Evolutionary conservation across 75 land plant species (phyloP).

Genomic region (Azolla pinnata): DNA sequence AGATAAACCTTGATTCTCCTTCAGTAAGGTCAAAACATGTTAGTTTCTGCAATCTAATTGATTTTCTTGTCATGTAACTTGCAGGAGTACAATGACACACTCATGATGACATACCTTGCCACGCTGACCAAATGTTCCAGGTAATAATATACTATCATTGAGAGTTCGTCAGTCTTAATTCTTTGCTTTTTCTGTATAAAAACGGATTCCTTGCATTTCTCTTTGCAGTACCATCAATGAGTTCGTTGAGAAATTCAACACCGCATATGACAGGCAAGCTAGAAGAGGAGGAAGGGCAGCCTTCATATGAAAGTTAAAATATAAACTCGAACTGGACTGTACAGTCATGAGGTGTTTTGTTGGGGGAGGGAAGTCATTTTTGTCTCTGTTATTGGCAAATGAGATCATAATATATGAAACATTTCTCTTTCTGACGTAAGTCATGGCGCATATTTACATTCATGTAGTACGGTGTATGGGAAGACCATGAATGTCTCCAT

Average conservation of each 20-base stretch:
- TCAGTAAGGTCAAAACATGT: neutral
- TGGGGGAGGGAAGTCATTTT: too few relatives aligned
- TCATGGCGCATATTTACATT: too few relatives aligned
- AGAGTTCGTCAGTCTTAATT: neutral
- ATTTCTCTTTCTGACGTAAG: too few relatives aligned
- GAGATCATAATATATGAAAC: too few relatives aligned
- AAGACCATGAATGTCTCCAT: too few relatives aligned
- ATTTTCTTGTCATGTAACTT: neutral
- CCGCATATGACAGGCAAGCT: slow-evolving; percentile 74
- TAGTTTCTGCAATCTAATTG: neutral
- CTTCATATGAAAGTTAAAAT: too few relatives aligned
- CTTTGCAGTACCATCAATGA: slow-evolving; percentile 83
- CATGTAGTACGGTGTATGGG: too few relatives aligned
- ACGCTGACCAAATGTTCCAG: slow-evolving; percentile 94
- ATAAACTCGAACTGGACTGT: too few relatives aligned
- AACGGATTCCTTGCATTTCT: neutral
- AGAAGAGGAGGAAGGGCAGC: slow-evolving; percentile 75
- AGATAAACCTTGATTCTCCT: too few relatives aligned
- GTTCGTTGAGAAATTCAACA: slow-evolving; percentile 87
- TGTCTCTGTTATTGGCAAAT: too few relatives aligned
- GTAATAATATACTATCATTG: slow-evolving; percentile 22
- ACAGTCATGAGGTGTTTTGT: too few relatives aligned
- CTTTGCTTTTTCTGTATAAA: neutral
- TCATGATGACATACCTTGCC: slow-evolving; percentile 86
- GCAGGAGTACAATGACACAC: slow-evolving; percentile 95